phyloP scores from a whole-genome alignment of 257 asterid species.

The Striga asiatica region DNA sequence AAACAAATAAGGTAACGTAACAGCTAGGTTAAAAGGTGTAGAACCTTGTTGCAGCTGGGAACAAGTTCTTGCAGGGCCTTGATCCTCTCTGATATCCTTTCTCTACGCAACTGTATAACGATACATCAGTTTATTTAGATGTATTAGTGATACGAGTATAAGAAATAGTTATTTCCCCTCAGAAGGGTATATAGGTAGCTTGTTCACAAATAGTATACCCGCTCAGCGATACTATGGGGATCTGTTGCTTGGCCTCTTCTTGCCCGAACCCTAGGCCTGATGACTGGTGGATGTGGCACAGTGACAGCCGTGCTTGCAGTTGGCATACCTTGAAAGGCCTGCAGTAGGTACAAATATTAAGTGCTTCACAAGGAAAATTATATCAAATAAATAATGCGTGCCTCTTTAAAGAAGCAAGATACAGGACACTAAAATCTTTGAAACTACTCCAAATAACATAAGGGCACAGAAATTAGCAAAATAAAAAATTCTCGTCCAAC shows the following conservation, averaged over 20 bases:
- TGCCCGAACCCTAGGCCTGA: slow-evolving; percentile 79
- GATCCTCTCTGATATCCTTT: slow-evolving; percentile 79
- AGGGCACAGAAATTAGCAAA: neutral
- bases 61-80: slow-evolving; percentile 91
- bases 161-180: neutral
- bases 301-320: slow-evolving; percentile 47
- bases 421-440: no score
- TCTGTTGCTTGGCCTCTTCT: slow-evolving; percentile 92
- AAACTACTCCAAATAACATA: no score
- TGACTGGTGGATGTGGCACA: slow-evolving; percentile 59
- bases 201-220: slow-evolving; percentile 30
- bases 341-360: slow-evolving; percentile 15
- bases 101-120: slow-evolving; percentile 62
- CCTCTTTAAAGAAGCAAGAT: slow-evolving; percentile 1
- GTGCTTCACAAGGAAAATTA: neutral
- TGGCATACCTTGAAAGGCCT: slow-evolving; percentile 72
- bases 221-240: slow-evolving; percentile 89
- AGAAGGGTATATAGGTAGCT: neutral
- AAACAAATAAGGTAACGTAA: neutral
- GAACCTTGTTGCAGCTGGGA: slow-evolving; percentile 88
- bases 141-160: neutral
- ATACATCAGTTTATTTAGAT: slow-evolving; percentile 13
- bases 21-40: neutral
- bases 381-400: slow-evolving; percentile 1
- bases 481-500: neutral